Base-by-base conservation (phyloP, 1,284 basidiomycete genomes). In the Ustilago lituana region DNA sequence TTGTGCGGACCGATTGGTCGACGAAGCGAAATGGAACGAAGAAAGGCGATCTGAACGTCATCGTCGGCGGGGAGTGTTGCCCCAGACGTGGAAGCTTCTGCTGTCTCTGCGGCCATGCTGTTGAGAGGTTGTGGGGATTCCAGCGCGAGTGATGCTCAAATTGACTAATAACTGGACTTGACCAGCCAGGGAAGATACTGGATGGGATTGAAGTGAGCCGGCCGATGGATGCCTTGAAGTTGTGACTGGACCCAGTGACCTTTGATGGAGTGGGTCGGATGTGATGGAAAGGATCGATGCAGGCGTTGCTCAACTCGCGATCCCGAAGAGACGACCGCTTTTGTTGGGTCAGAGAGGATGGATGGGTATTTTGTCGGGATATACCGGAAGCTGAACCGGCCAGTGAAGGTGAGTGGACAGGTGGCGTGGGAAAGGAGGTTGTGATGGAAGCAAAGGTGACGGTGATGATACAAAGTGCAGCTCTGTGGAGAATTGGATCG, bases 1-100 rank as follows among this genome's bases (percentile, higher is more conserved):
- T 70, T 57, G 53, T 79, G 74, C n/a, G 62, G 57, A 6, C 77
- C 77, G 7, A 79, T 38, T 14, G 77, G 77, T 6, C 76, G 61
- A 38, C 64, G 70, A 17, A 59, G 33, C 12, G 75, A 65, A 32
- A 79, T 61, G 38, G 67, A 60, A 23, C 73, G 69, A 17, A 79
- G 55, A 27, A 79, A 72, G n/a, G 77, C 61, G 43, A 63, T 64
- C 35, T 74, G 68, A 8, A 73, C 53, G 17, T 56, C 52, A 45
- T 72, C 56, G 29, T 72, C 69, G 24, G 47, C 37, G 3, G 64
- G 63, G 17, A 67, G 48, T 12, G 29, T 44, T n/a, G 60, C 47
- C 8, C 27, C 41, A 1, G 57, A 66, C 2, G 49, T 37, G 15
- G 53, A 56, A n/a, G 53, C 49, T 8, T 41, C 37, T 12, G 45